Evolutionary conservation across 2,329 filamentous ascomycete species (phyloP).

Genomic region (Aspergillus pseudoviridinutans): DNA sequence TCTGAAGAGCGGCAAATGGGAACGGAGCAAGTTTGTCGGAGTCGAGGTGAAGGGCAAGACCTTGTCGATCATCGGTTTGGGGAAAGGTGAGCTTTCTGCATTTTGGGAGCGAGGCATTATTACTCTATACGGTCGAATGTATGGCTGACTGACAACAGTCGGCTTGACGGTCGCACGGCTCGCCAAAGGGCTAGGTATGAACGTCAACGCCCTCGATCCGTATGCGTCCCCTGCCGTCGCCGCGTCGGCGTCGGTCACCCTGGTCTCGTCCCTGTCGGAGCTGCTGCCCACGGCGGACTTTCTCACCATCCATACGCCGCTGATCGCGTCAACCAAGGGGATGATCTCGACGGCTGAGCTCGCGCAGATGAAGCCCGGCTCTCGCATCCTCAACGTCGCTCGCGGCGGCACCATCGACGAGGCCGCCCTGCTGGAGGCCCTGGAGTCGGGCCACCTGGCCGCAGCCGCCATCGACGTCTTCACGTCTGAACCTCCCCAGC

Average conservation of each 20-base stretch:
- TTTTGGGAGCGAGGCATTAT: neutral
- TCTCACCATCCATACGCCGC: slow-evolving; percentile 74
- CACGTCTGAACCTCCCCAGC: slow-evolving; percentile 67
- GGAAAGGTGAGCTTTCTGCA: slow-evolving; percentile 55
- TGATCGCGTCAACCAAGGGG: slow-evolving; percentile 71
- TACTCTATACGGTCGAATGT: no score
- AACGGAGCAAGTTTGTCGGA: slow-evolving; percentile 68
- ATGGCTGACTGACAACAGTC: slow-evolving; percentile 40
- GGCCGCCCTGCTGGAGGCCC: slow-evolving; percentile 63
- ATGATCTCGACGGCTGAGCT: slow-evolving; percentile 67
- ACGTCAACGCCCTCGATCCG: slow-evolving; percentile 69
- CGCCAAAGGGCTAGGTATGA: slow-evolving; percentile 73
- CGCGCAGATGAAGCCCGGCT: slow-evolving; percentile 66
- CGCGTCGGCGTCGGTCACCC: slow-evolving; percentile 60
- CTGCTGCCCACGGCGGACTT: slow-evolving; percentile 69
- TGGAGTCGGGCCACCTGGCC: slow-evolving; percentile 67
- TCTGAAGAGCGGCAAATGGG: slow-evolving; percentile 70
- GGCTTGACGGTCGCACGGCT: slow-evolving; percentile 77
- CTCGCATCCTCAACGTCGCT: slow-evolving; percentile 73
- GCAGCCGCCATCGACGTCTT: slow-evolving; percentile 79
- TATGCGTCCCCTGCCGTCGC: slow-evolving; percentile 73
- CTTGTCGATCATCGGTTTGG: slow-evolving; percentile 70
- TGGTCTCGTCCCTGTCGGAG: slow-evolving; percentile 55
- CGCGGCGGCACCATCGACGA: slow-evolving; percentile 79
- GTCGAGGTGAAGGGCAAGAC: slow-evolving; percentile 75